Conservation (phyloP, 108 stramenopile genomes). For the Halocafeteria seosinensis region DNA sequence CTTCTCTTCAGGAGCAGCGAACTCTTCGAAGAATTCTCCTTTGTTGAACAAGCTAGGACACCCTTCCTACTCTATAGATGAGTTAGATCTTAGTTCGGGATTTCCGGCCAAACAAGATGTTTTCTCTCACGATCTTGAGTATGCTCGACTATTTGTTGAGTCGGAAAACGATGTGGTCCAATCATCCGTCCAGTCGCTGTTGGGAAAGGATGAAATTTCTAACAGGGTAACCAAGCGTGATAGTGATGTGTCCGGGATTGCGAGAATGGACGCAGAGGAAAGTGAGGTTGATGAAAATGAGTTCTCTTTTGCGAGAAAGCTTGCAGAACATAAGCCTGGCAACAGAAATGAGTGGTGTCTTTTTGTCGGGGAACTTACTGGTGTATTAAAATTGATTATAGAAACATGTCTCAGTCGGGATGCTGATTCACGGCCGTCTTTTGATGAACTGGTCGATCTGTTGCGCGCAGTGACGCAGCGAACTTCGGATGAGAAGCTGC, state of each 20-base stretch:
- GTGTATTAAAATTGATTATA: neutral
- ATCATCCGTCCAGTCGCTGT: neutral
- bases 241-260: neutral
- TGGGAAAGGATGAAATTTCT: neutral
- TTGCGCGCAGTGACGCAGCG: neutral
- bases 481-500: neutral
- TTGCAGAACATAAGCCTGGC: neutral
- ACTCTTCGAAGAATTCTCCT: too few relatives aligned
- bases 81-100: too few relatives aligned
- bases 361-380: neutral
- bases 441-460: constrained; percentile 2
- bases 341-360: neutral
- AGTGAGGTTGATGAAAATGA: neutral
- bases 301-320: neutral
- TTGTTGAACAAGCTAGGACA: too few relatives aligned
- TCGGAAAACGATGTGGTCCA: neutral
- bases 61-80: too few relatives aligned
- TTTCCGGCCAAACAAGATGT: too few relatives aligned
- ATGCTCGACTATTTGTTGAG: neutral
- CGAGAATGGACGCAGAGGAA: neutral
- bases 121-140: too few relatives aligned
- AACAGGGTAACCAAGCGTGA: neutral
- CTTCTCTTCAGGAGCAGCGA: too few relatives aligned
- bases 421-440: neutral
- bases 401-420: constrained; percentile 2